Conservation (phyloP, 768 basidiomycete species). For the Rhizopogon salebrosus region DNA sequence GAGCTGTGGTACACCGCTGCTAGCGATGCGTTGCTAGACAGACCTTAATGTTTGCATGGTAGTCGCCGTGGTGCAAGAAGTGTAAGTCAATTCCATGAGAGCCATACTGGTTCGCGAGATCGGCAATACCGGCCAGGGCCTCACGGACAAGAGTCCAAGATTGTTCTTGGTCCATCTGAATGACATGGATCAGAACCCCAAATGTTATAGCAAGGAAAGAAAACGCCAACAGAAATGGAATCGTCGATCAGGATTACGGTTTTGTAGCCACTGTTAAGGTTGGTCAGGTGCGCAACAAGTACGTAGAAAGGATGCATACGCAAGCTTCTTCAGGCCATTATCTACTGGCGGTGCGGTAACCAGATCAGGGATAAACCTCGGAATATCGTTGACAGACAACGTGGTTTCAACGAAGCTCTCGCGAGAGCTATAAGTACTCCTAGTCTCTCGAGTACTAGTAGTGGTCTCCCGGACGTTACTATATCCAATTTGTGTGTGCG, state of each 20-base stretch:
- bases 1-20: not conserved
- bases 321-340: not conserved
- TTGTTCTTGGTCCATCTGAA: constrained; percentile 22
- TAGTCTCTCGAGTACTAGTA: not conserved
- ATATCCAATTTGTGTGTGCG: not conserved
- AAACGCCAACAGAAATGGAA: constrained; percentile 20
- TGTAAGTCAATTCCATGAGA: constrained; percentile 28
- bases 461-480: not conserved
- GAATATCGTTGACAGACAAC: constrained; percentile 1
- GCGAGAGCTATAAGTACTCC: not conserved
- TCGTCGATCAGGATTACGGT: constrained; percentile 27
- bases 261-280: constrained; percentile 19
- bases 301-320: not conserved
- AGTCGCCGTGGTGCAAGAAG: constrained; percentile 24
- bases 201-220: not conserved
- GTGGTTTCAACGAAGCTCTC: not conserved
- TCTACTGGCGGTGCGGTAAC: constrained; percentile 6
- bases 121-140: constrained; percentile 28
- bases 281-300: not conserved
- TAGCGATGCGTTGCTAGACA: not conserved
- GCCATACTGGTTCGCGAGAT: constrained; percentile 21
- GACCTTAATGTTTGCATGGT: constrained; percentile 9
- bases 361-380: constrained; percentile 8
- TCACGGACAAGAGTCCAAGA: constrained; percentile 28
- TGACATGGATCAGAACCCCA: not conserved